Evolutionary conservation across 345 rosid species (phyloP).

Genomic region (Dipteronia dyeriana): DNA sequence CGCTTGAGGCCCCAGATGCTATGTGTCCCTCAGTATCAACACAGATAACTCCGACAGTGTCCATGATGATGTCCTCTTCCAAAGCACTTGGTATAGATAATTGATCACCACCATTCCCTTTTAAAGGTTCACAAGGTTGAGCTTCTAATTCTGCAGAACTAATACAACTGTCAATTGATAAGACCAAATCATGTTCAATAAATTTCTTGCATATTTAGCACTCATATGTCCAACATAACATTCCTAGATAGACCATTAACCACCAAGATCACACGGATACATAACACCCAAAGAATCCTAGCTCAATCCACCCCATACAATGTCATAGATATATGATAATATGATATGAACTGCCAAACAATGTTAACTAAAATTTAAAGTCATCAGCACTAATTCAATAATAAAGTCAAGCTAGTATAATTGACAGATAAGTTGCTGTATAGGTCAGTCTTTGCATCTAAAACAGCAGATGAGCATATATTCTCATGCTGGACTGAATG

Average conservation of each 20-base stretch:
- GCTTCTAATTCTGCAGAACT: conserved; percentile 28
- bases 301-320: not conserved
- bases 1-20: conserved; percentile 92
- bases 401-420: not conserved
- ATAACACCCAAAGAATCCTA: not conserved
- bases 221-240: not conserved
- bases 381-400: not conserved
- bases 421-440: conserved; percentile 1
- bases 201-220: not conserved
- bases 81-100: conserved; percentile 20
- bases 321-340: not conserved
- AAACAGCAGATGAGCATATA: not conserved
- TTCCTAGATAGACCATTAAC: not conserved
- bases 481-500: not conserved
- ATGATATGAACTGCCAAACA: not conserved
- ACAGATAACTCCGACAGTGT: conserved; percentile 95
- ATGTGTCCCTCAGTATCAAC: conserved; percentile 78
- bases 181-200: not conserved
- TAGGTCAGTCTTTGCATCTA: not conserved
- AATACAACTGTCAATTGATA: conserved; percentile 5
- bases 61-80: conserved; percentile 66
- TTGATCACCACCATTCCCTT: conserved; percentile 14
- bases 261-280: not conserved
- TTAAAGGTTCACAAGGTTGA: conserved; percentile 21
- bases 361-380: not conserved